Conservation (phyloP, 805 yeast genomes). For the Lipomyces mesembrius region DNA sequence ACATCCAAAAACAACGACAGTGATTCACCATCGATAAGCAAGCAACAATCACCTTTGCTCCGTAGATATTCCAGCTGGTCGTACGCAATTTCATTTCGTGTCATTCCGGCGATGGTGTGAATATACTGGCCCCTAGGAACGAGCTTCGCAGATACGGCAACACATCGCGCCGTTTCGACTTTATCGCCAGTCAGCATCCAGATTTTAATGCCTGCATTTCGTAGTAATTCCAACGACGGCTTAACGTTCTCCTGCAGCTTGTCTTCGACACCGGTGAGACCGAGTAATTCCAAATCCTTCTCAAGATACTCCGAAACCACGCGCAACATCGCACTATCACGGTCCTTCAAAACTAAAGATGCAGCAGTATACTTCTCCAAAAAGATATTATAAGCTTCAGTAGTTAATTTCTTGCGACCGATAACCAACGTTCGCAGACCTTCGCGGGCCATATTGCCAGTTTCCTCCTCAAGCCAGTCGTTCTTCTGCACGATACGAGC, state of each 20-base stretch:
- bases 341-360: conserved; percentile 72
- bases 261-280: conserved; percentile 97
- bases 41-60: conserved; percentile 67
- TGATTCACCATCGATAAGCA: conserved; percentile 93
- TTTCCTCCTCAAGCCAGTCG: conserved; percentile 98
- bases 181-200: conserved; percentile 99
- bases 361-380: conserved; percentile 70
- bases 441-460: conserved; percentile 97
- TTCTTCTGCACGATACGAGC: conserved; percentile 74
- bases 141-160: conserved; percentile 91
- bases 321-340: conserved; percentile 75
- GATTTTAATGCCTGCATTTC: conserved; percentile 95
- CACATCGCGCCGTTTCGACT: conserved; percentile 97
- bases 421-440: conserved; percentile 94
- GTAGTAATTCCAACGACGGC: conserved; percentile 83
- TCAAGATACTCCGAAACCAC: conserved; percentile 75
- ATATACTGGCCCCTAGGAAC: conserved; percentile 93
- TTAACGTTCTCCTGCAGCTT: conserved; percentile 90
- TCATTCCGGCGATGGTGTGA: conserved; percentile 75
- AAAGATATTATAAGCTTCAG: conserved; percentile 64
- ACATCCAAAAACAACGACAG: conserved; percentile 67
- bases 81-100: conserved; percentile 66
- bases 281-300: conserved; percentile 79
- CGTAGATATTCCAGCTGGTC: conserved; percentile 74
- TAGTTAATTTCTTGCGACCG: conserved; percentile 75